These are phyloP conservation scores for Rhamnella rubrinervis DNA, from an alignment of 331 rosid species.

Conservation along the genomic window DNA sequence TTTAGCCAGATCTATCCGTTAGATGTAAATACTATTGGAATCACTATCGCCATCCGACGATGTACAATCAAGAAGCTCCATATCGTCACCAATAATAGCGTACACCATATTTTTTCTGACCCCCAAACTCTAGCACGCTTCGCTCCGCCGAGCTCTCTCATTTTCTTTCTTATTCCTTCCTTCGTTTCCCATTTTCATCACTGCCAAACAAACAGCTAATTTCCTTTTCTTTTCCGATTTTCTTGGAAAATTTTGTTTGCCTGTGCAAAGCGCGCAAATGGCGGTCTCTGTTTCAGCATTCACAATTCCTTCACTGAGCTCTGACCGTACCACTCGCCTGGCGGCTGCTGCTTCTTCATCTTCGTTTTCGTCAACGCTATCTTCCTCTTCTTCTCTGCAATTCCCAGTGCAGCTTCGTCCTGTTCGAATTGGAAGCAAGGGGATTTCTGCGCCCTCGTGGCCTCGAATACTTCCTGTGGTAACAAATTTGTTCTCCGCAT, in stretches of 20 bases:
- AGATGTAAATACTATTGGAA: not conserved
- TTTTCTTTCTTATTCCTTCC: not conserved
- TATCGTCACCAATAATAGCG: not conserved
- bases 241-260: not conserved
- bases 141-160: not conserved
- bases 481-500: not conserved
- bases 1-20: not conserved
- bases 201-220: not conserved
- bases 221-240: not conserved
- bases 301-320: conserved; percentile 35
- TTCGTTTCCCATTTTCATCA: too few relatives aligned
- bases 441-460: conserved; percentile 39
- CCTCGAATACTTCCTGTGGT: conserved; percentile 62
- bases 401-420: conserved; percentile 47
- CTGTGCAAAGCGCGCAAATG: conserved; percentile 35
- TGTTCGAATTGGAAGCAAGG: conserved; percentile 30
- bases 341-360: conserved; percentile 18
- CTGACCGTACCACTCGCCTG: conserved; percentile 33
- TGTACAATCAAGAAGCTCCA: not conserved
- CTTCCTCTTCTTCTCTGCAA: conserved; percentile 43
- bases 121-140: too few relatives aligned
- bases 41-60: not conserved
- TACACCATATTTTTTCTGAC: not conserved
- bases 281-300: conserved; percentile 63
- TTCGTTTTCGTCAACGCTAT: conserved; percentile 25